Evolutionary conservation across 176 grass and related monocot species (phyloP).

Genomic region (Eragrostis nindensis): DNA sequence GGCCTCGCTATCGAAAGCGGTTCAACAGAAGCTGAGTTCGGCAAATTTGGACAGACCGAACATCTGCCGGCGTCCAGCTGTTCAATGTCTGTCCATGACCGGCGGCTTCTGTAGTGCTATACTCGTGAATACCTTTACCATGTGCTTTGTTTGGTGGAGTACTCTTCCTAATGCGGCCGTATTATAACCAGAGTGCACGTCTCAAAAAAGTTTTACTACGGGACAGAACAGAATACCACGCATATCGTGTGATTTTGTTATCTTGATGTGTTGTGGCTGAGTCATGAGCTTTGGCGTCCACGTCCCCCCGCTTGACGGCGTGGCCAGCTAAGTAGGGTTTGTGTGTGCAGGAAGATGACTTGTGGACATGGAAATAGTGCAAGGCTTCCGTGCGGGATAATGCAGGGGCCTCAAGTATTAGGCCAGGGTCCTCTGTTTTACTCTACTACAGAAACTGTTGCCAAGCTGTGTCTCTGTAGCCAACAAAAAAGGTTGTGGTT

Average conservation of each 20-base stretch:
- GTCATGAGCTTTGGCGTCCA: neutral
- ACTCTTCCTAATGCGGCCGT: neutral
- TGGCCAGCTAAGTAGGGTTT: neutral
- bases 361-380: neutral
- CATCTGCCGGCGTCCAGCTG: neutral
- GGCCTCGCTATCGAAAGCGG: neutral
- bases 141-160: neutral
- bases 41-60: neutral
- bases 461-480: neutral
- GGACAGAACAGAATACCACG: neutral
- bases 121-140: neutral
- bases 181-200: neutral
- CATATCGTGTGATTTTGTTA: too few species aligned
- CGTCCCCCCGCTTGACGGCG: neutral
- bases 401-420: neutral
- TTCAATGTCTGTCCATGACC: neutral
- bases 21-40: neutral
- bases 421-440: neutral
- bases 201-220: neutral
- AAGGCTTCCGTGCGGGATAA: too few species aligned
- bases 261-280: too few species aligned
- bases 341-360: neutral
- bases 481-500: neutral
- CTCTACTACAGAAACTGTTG: neutral
- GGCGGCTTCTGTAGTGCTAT: neutral